Evolutionary conservation across 192 early-diverging fungal species (phyloP).

Genomic region (Coemansia sp.): DNA sequence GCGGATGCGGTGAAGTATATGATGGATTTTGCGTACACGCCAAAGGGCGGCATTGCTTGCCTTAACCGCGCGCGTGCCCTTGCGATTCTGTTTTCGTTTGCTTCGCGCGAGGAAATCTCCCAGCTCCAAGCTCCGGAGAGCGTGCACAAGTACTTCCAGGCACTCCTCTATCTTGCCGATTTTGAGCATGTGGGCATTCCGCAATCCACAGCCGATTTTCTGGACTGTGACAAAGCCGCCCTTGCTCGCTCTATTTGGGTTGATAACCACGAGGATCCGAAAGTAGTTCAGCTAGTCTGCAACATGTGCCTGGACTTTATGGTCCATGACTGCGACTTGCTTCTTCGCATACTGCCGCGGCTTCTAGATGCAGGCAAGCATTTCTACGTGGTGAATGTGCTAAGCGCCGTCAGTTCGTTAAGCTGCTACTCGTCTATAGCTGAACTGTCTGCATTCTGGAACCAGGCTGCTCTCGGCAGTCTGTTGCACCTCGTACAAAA

Average conservation of each 20-base stretch:
- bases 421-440: constrained; percentile 19
- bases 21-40: constrained; percentile 56
- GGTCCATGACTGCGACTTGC: constrained; percentile 61
- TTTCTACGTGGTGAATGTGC: constrained; percentile 57
- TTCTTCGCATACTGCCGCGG: constrained; percentile 61
- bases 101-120: constrained; percentile 52
- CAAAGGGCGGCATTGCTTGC: constrained; percentile 44
- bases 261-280: constrained; percentile 59
- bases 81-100: constrained; percentile 59
- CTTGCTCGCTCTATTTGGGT: constrained; percentile 71
- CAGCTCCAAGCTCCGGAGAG: constrained; percentile 26
- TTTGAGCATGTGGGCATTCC: constrained; percentile 70
- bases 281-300: constrained; percentile 64
- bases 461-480: constrained; percentile 24
- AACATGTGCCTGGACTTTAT: constrained; percentile 72
- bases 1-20: constrained; percentile 46
- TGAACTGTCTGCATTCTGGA: constrained; percentile 39
- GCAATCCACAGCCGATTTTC: constrained; percentile 61
- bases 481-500: constrained; percentile 7
- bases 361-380: constrained; percentile 43
- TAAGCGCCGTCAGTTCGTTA: constrained; percentile 48
- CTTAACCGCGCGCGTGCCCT: constrained; percentile 62
- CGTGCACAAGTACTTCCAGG: constrained; percentile 57
- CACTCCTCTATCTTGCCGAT: constrained; percentile 67
- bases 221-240: constrained; percentile 63